Percentiles rank a stretch among this genome's conserved stretches.
These are phyloP conservation scores for Pachyrhizus erosus DNA, from an alignment of 306 rosid species.

Conservation along the genomic window DNA sequence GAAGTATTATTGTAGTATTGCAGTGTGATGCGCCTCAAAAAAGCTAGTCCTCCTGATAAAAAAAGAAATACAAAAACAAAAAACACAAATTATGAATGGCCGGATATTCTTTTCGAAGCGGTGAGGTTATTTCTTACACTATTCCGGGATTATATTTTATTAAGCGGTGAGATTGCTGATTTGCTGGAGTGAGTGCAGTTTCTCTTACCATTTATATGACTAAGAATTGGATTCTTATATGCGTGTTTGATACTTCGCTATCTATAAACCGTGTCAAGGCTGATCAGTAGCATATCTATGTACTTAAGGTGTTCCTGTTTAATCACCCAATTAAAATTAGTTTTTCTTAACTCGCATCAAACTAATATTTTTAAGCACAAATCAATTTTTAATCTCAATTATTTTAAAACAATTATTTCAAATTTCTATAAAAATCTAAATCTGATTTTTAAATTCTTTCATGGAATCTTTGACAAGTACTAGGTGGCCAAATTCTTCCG, in stretches of 20 bases:
- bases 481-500: neutral
- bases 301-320: no score
- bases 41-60: neutral
- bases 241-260: neutral
- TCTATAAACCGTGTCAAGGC: neutral
- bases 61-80: neutral
- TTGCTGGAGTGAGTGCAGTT: neutral
- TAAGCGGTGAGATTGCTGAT: neutral
- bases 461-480: neutral
- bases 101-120: neutral
- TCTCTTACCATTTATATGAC: neutral
- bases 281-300: no score
- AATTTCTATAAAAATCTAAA: neutral
- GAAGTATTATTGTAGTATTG: neutral
- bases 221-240: neutral
- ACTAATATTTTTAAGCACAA: neutral
- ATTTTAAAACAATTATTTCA: neutral
- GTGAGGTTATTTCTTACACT: no score
- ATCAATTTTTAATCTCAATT: neutral
- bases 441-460: no score
- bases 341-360: neutral
- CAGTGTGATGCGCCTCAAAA: neutral
- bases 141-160: no score
- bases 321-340: no score
- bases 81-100: neutral